These are phyloP conservation scores for Coelastrella sp. DNA, from an alignment of 139 green algal genomes.

Conservation along the genomic window DNA sequence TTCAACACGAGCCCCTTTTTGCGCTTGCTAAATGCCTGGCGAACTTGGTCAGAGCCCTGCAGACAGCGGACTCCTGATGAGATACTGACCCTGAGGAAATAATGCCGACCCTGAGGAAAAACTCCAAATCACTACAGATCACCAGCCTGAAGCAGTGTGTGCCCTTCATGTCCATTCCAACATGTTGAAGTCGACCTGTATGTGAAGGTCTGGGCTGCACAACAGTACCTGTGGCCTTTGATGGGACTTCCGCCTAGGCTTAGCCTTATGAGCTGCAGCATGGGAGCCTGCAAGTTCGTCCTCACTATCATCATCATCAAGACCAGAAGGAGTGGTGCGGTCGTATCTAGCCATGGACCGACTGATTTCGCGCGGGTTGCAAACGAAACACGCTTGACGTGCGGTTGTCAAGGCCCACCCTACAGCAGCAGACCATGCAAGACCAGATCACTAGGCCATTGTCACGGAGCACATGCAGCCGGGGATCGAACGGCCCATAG, in stretches of 20 bases:
- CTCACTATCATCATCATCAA: conserved; percentile 46
- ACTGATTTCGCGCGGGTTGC: too few species aligned
- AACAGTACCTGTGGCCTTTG: conserved; percentile 44
- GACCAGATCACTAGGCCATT: too few species aligned
- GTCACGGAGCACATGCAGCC: too few species aligned
- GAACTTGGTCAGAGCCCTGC: conserved; percentile 72
- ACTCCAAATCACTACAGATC: not conserved
- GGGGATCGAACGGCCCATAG: too few species aligned
- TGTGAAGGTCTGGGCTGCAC: not conserved
- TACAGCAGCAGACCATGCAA: too few species aligned
- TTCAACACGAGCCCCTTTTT: conserved; percentile 73
- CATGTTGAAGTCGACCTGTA: not conserved
- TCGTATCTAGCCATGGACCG: conserved; percentile 4
- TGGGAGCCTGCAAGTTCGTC: conserved; percentile 7
- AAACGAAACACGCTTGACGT: not conserved
- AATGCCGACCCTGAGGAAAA: not conserved
- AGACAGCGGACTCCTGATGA: not conserved
- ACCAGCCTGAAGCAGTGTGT: not conserved
- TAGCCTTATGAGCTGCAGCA: conserved; percentile 13
- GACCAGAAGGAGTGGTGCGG: not conserved
- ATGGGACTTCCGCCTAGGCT: conserved; percentile 46
- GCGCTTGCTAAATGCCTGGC: conserved; percentile 75
- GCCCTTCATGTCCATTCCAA: not conserved
- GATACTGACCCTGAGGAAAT: not conserved
- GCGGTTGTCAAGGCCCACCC: not conserved